These are phyloP conservation scores for Cronartium ribicola DNA, from an alignment of 1,284 basidiomycete genomes.

Conservation along the genomic window DNA sequence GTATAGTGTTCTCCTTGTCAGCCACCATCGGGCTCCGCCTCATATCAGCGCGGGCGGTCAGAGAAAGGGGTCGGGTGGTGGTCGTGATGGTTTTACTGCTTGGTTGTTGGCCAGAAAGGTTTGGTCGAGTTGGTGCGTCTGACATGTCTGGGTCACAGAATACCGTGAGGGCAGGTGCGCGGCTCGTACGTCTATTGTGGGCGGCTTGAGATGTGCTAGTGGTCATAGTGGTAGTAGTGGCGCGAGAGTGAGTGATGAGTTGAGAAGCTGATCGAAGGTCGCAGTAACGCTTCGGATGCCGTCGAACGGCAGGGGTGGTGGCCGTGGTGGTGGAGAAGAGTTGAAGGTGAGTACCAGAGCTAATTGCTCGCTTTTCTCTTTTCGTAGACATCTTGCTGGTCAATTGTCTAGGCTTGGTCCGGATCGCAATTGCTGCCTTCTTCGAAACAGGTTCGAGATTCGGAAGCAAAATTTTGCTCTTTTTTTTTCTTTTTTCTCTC, in stretches of 20 bases:
- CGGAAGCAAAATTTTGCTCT: background rate
- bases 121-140: too few species aligned
- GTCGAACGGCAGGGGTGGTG: background rate
- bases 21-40: background rate
- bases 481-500: background rate
- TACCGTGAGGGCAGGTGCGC: too few species aligned
- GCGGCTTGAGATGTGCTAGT: background rate
- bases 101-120: too few species aligned
- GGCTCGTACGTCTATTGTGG: background rate
- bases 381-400: background rate
- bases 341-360: background rate
- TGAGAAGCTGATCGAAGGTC: background rate
- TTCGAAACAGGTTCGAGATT: background rate
- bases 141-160: too few species aligned
- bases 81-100: too few species aligned
- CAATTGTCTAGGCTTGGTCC: background rate
- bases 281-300: slow-evolving; percentile 1
- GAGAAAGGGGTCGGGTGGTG: background rate
- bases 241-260: background rate
- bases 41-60: background rate
- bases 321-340: background rate
- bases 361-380: background rate
- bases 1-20: background rate
- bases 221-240: background rate
- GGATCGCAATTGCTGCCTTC: background rate